phyloP scores from a whole-genome alignment of 805 yeast species.

The Pichia kluyveri region DNA sequence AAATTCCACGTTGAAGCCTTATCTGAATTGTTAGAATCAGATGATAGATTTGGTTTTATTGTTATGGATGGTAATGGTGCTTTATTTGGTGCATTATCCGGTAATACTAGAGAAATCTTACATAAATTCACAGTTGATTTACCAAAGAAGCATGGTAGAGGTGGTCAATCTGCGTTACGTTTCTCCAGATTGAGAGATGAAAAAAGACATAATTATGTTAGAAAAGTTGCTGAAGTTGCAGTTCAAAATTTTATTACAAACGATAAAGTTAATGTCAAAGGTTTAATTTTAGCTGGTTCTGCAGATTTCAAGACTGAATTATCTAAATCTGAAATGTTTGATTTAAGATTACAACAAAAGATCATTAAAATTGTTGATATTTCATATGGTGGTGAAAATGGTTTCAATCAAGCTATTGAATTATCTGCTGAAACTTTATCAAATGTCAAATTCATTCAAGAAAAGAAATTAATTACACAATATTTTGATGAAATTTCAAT shows the following conservation, averaged over 20 bases:
- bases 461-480: slow-evolving; percentile 83
- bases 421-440: slow-evolving; percentile 94
- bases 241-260: slow-evolving; percentile 93
- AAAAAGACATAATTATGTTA: slow-evolving; percentile 95
- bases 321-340: slow-evolving; percentile 88
- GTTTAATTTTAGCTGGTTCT: slow-evolving; percentile 94
- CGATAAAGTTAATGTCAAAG: slow-evolving; percentile 91
- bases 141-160: slow-evolving; percentile 99
- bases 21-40: slow-evolving; percentile 87
- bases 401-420: slow-evolving; percentile 98
- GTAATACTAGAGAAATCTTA: slow-evolving; percentile 92
- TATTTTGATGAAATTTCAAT: slow-evolving; percentile 97
- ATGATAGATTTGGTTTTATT: slow-evolving; percentile 94
- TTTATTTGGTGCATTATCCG: slow-evolving; percentile 87
- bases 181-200: slow-evolving; percentile 98
- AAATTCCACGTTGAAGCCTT: slow-evolving; percentile 97
- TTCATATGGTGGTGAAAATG: slow-evolving; percentile 98
- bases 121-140: slow-evolving; percentile 95
- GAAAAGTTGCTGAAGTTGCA: slow-evolving; percentile 97
- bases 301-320: slow-evolving; percentile 98
- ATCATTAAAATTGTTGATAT: slow-evolving; percentile 91
- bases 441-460: slow-evolving; percentile 96
- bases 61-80: slow-evolving; percentile 99
- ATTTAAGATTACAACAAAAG: slow-evolving; percentile 77
- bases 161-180: slow-evolving; percentile 99